Conservation (phyloP, 106 monocot genomes). For the Dioscorea alata region DNA sequence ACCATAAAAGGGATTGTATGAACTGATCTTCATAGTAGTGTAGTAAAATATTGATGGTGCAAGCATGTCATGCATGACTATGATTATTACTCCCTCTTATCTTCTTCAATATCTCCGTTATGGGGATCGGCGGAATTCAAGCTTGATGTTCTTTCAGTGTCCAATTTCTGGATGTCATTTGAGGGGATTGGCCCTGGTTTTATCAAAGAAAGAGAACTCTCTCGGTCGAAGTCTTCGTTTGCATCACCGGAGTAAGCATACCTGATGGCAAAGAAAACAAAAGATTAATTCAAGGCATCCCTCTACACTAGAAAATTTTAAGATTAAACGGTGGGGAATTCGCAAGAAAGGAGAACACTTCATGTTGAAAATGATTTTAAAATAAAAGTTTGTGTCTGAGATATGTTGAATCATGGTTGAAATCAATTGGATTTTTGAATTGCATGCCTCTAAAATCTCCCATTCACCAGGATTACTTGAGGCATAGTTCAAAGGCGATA, state of each 20-base stretch:
- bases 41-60: too few relatives aligned
- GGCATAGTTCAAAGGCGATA: too few relatives aligned
- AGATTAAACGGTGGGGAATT: neutral
- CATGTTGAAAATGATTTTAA: neutral
- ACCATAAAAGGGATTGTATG: too few relatives aligned
- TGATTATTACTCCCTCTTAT: conserved; percentile 63
- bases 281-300: neutral
- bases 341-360: neutral
- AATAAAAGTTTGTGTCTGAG: too few relatives aligned
- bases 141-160: conserved; percentile 33
- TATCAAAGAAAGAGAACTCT: conserved; percentile 57
- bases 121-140: conserved; percentile 1
- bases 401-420: too few relatives aligned
- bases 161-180: conserved; percentile 38
- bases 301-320: neutral
- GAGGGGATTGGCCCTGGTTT: conserved; percentile 58
- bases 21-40: too few relatives aligned
- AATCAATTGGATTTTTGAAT: too few relatives aligned
- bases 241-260: conserved; percentile 83
- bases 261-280: conserved; percentile 19
- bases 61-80: neutral
- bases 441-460: too few relatives aligned
- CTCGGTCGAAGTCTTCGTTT: conserved; percentile 68
- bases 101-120: conserved; percentile 61
- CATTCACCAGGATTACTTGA: too few relatives aligned